A percentile compares a stretch with the other conserved stretches of the same genome.
phyloP scores from a whole-genome alignment of 495 filamentous ascomycete species.

The Penicillium goetzii region DNA sequence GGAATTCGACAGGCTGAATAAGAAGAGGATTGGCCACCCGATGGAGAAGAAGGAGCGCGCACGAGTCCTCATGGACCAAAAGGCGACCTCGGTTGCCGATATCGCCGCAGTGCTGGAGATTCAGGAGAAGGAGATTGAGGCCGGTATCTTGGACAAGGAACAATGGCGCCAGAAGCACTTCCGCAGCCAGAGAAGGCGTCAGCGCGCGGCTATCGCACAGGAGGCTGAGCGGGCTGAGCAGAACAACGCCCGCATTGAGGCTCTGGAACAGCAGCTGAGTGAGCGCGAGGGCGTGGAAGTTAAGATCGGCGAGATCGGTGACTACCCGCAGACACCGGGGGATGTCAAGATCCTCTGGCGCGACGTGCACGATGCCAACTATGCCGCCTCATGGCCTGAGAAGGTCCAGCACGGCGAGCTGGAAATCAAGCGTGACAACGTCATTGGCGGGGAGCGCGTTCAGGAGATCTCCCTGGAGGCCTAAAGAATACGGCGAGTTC shows the following conservation, averaged over 20 bases:
- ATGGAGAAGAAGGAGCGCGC: slow-evolving; percentile 62
- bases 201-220: slow-evolving; percentile 38
- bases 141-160: slow-evolving; percentile 33
- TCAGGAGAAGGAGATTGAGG: slow-evolving; percentile 46
- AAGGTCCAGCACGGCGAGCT: slow-evolving; percentile 66
- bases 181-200: slow-evolving; percentile 23
- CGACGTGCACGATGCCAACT: slow-evolving; percentile 65
- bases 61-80: slow-evolving; percentile 77
- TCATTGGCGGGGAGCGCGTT: slow-evolving; percentile 42
- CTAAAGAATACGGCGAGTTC: slow-evolving; percentile 48
- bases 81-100: slow-evolving; percentile 86
- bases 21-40: slow-evolving; percentile 45
- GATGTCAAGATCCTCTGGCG: slow-evolving; percentile 69
- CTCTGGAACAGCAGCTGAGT: slow-evolving; percentile 35
- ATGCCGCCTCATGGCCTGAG: slow-evolving; percentile 68
- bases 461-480: slow-evolving; percentile 34
- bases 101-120: slow-evolving; percentile 74
- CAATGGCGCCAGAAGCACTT: slow-evolving; percentile 20
- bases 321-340: slow-evolving; percentile 35
- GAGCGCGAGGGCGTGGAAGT: slow-evolving; percentile 33
- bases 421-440: slow-evolving; percentile 38
- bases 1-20: slow-evolving; percentile 51
- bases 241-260: slow-evolving; percentile 36
- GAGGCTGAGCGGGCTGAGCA: slow-evolving; percentile 45
- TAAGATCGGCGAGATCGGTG: slow-evolving; percentile 33